phyloP scores from a whole-genome alignment of 306 rosid genomes.

The Cajanus cajan region DNA sequence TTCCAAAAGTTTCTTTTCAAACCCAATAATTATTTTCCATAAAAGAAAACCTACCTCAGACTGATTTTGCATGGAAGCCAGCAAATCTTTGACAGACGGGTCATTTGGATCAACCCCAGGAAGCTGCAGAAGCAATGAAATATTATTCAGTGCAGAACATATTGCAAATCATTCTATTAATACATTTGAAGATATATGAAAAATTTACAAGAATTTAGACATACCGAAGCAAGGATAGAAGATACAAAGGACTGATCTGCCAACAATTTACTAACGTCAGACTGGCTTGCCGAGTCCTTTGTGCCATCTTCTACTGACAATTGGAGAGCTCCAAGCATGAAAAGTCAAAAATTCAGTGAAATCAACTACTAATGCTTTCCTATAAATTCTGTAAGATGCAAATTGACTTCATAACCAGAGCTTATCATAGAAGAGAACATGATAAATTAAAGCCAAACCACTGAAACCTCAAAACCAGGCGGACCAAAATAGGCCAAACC shows the following conservation, averaged over 20 bases:
- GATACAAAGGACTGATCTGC: constrained; percentile 96
- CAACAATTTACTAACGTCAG: constrained; percentile 82
- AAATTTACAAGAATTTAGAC: constrained; percentile 28
- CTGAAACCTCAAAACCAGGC: background rate
- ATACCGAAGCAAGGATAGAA: constrained; percentile 87
- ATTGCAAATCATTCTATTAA: constrained; percentile 15
- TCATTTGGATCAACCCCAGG: constrained; percentile 99
- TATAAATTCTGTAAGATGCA: background rate
- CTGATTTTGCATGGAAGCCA: constrained; percentile 94
- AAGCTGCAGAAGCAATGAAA: constrained; percentile 66
- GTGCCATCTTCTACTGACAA: constrained; percentile 72
- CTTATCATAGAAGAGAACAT: constrained; percentile 2
- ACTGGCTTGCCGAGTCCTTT: constrained; percentile 63
- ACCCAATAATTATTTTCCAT: constrained; percentile 2
- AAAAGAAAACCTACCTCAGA: constrained; percentile 57
- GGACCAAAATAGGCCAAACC: background rate
- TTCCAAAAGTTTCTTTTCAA: background rate
- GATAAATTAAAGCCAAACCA: background rate
- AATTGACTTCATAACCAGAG: background rate
- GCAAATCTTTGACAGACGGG: constrained; percentile 91
- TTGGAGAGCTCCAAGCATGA: constrained; percentile 72
- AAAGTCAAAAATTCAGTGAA: constrained; percentile 13
- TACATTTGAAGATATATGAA: background rate
- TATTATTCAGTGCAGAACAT: constrained; percentile 10
- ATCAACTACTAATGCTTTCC: background rate